Conservation (phyloP, 2,329 filamentous ascomycete genomes). For the Grosmannia serpens region DNA sequence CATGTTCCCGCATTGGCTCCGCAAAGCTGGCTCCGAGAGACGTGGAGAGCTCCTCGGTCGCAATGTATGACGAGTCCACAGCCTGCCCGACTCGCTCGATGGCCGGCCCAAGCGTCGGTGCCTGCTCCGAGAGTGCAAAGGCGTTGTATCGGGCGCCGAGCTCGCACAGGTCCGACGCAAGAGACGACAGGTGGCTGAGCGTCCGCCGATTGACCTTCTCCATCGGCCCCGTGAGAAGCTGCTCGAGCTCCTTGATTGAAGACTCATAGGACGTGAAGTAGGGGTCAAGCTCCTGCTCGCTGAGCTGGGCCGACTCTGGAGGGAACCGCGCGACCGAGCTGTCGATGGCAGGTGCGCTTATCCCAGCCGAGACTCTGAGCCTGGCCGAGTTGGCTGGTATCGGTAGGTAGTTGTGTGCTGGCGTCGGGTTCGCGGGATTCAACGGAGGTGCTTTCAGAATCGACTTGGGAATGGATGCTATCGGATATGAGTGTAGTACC, state of each 20-base stretch:
- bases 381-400: conserved; percentile 78
- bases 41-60: conserved; percentile 80
- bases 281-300: conserved; percentile 83
- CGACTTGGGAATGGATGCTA: conserved; percentile 85
- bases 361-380: conserved; percentile 49
- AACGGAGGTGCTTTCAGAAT: conserved; percentile 91
- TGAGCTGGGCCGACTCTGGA: conserved; percentile 61
- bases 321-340: conserved; percentile 54
- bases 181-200: conserved; percentile 69
- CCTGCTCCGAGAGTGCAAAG: conserved; percentile 89
- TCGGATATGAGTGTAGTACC: conserved; percentile 84
- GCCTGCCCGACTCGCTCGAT: conserved; percentile 94
- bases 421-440: conserved; percentile 82
- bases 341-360: neutral
- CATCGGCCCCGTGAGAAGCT: conserved; percentile 80
- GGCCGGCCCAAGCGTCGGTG: conserved; percentile 74
- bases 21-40: conserved; percentile 89
- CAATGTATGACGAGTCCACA: conserved; percentile 90
- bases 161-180: conserved; percentile 83
- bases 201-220: conserved; percentile 93
- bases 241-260: conserved; percentile 83
- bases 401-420: conserved; percentile 78
- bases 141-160: conserved; percentile 93
- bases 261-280: conserved; percentile 93
- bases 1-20: conserved; percentile 94